A percentile compares a stretch with the other conserved stretches of the same genome.
Evolutionary conservation across 164 flowering plant genomes (phyloP).

Genomic region (Aristolochia contorta): DNA sequence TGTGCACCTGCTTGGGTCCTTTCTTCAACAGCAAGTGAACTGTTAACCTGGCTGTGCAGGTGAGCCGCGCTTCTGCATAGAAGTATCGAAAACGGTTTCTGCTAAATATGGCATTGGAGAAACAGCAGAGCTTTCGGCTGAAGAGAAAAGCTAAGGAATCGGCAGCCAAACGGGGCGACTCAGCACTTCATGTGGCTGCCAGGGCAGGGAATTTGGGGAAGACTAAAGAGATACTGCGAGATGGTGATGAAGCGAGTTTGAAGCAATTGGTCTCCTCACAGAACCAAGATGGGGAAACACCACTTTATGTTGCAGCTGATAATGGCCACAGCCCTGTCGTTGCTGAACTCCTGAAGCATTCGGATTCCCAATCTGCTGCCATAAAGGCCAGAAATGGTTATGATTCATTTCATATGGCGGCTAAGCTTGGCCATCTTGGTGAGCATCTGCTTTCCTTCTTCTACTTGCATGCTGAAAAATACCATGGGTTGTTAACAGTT

Average conservation of each 20-base stretch:
- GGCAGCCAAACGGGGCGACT: conserved; percentile 80
- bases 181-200: conserved; percentile 65
- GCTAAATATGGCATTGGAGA: no score
- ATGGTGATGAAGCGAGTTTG: conserved; percentile 15
- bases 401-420: conserved; percentile 89
- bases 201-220: conserved; percentile 56
- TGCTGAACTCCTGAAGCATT: conserved; percentile 51
- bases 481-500: not conserved
- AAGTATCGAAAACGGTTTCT: no score
- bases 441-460: conserved; percentile 11
- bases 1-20: not conserved
- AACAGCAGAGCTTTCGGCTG: conserved; percentile 45
- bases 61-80: no score
- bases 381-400: conserved; percentile 59
- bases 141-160: conserved; percentile 59
- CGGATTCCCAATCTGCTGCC: conserved; percentile 55
- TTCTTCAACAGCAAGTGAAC: not conserved
- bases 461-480: not conserved
- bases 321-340: conserved; percentile 59
- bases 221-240: conserved; percentile 55
- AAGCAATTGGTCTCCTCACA: conserved; percentile 40
- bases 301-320: conserved; percentile 77
- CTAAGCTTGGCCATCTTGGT: conserved; percentile 93
- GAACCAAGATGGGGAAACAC: conserved; percentile 77
- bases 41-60: no score